Conservation (phyloP, 1,284 basidiomycete genomes). For the Ganoderma sp. region DNA sequence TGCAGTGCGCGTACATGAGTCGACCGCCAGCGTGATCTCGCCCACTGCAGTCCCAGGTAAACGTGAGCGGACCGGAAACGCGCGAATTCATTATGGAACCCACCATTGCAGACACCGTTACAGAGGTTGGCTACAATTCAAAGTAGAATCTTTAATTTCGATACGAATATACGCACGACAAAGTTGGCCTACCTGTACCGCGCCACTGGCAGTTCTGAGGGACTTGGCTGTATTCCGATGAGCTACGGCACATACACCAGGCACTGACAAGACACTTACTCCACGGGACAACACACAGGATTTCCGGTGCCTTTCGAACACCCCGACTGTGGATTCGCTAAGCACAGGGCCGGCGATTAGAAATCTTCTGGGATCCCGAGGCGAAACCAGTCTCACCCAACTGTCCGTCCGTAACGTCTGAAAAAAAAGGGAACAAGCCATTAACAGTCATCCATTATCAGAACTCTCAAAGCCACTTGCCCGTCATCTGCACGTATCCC, state of each 20-base stretch:
- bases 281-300: neutral
- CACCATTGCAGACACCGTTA: neutral
- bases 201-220: conserved; percentile 2
- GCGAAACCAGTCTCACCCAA: neutral
- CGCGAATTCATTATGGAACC: no score
- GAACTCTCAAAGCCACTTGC: conserved; percentile 2
- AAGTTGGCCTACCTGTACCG: neutral
- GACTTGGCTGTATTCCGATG: neutral
- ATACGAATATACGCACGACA: neutral
- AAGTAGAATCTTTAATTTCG: neutral
- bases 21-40: neutral
- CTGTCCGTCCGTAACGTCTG: neutral
- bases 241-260: neutral
- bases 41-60: neutral
- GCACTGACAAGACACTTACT: neutral
- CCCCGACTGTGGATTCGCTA: neutral
- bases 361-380: neutral
- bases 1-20: neutral
- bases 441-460: neutral
- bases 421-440: neutral
- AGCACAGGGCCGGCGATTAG: neutral
- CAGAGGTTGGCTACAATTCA: neutral
- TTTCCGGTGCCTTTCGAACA: neutral
- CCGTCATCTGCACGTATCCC: conserved; percentile 22
- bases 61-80: neutral